Conservation (phyloP, 352 stramenopile genomes). For the Phytophthora aleatoria region DNA sequence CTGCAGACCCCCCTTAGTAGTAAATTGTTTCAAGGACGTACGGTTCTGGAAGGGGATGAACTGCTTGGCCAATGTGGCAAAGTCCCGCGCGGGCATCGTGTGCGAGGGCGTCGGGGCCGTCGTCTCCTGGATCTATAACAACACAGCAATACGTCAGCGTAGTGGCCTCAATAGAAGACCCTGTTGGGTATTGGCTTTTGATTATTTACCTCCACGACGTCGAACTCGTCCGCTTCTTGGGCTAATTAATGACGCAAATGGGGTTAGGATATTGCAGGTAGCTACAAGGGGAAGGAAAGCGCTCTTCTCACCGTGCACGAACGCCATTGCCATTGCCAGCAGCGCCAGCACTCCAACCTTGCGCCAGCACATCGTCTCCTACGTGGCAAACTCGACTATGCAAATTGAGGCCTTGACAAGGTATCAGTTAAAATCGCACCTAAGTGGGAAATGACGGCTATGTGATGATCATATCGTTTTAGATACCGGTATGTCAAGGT, state of each 20-base stretch:
- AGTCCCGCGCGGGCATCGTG: constrained; percentile 24
- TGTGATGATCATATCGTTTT: not conserved
- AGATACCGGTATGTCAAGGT: not conserved
- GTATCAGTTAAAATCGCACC: constrained; percentile 12
- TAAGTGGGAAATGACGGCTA: not conserved
- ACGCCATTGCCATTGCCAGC: constrained; percentile 32
- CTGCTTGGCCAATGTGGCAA: constrained; percentile 31
- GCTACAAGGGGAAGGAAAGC: not conserved
- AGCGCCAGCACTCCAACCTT: constrained; percentile 38
- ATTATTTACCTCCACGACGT: constrained; percentile 33
- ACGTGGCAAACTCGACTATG: constrained; percentile 7
- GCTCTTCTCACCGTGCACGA: constrained; percentile 25
- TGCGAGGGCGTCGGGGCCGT: constrained; percentile 6
- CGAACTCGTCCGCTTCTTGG: constrained; percentile 58
- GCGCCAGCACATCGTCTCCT: constrained; percentile 31
- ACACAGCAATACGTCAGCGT: not conserved
- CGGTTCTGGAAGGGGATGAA: constrained; percentile 47
- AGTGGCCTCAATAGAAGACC: not conserved
- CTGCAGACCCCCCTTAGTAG: not conserved
- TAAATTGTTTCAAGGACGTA: constrained; percentile 9
- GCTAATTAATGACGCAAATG: constrained; percentile 18
- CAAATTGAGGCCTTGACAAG: not conserved
- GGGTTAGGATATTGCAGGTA: constrained; percentile 1
- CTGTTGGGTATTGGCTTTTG: not conserved
- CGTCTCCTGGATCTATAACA: constrained; percentile 14